Evolutionary conservation across 1,284 basidiomycete species (phyloP), one percentile per base, ranked within the genome.

Genomic region (Lentinus polychrous): DNA sequence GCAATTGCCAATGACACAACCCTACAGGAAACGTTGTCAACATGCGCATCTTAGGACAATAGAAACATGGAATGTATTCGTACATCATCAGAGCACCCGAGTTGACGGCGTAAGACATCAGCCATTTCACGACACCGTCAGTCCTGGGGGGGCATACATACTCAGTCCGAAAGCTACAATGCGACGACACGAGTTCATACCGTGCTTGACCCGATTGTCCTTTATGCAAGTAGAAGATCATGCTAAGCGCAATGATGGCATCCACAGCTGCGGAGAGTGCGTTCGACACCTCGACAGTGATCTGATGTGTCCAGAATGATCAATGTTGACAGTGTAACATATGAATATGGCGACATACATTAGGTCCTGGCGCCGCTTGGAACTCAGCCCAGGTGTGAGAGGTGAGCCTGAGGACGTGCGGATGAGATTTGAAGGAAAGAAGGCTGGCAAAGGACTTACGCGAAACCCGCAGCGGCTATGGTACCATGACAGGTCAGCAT

Each of bases 101-200:
- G 27, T 46, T 46, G 36, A 46, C 34, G 14, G 45, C 36, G 27
- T 46, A 46, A 8, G 45, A 15, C 35, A 39, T 38, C n/a, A 46
- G 27, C 20, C 20, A 32, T 18, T 39, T n/a, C 2, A 46, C 37
- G n/a, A 46, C 12, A 17, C 18, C n/a, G 23, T 46, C 45, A 22
- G 45, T 39, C 15, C 36, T 46, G 12, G 7, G 22, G 6, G 6
- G 31, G 22, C 43, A 27, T 27, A n/a, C n/a, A n/a, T n/a, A n/a
- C n/a, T n/a, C n/a, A n/a, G n/a, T n/a, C n/a, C n/a, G n/a, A n/a
- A n/a, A n/a, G n/a, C n/a, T n/a, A n/a, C n/a, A n/a, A n/a, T n/a
- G n/a, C 11, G 14, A 20, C 10, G 12, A 27, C 23, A n/a, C n/a
- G n/a, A n/a, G n/a, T 45, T 10, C 43, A 11, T 22, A 46, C 45